Evolutionary conservation across 1,284 basidiomycete genomes (phyloP).

Genomic region (Crocinoboletus sp.): DNA sequence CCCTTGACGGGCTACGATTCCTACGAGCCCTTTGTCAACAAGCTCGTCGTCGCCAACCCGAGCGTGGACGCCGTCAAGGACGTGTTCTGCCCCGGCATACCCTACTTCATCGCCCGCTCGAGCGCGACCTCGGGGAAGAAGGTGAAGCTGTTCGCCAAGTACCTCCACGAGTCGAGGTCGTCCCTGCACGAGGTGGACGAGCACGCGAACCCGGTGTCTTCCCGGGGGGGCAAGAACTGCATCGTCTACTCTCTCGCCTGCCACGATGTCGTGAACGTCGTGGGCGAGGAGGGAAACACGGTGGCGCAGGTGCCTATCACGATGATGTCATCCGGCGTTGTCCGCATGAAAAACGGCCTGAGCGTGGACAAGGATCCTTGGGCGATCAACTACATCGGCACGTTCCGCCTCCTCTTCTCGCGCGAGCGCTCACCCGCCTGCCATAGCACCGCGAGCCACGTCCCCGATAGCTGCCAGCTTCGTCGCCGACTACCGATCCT

Average conservation of each 20-base stretch:
- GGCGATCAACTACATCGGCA: constrained; percentile 12
- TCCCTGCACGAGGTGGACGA: constrained; percentile 11
- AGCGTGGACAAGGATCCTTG: constrained; percentile 14
- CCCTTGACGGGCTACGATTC: constrained; percentile 14
- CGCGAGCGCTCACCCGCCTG: background rate
- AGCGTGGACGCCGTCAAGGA: constrained; percentile 12
- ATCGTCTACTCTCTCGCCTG: constrained; percentile 18
- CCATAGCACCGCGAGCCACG: constrained; percentile 16
- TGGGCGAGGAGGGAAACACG: background rate
- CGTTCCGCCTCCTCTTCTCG: too few species aligned
- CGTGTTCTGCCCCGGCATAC: constrained; percentile 3
- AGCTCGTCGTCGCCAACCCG: constrained; percentile 2
- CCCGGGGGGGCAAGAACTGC: constrained; percentile 15
- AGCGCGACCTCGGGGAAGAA: constrained; percentile 20
- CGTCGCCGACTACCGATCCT: constrained; percentile 19
- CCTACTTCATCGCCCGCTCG: constrained; percentile 19
- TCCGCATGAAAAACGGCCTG: constrained; percentile 18
- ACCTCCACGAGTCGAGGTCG: constrained; percentile 6
- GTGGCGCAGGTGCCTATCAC: constrained; percentile 11
- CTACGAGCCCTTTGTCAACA: constrained; percentile 20
- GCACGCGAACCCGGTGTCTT: constrained; percentile 9
- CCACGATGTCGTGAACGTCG: constrained; percentile 8
- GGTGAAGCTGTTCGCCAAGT: constrained; percentile 21
- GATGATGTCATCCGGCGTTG: constrained; percentile 12
- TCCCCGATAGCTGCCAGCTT: constrained; percentile 7